Evolutionary conservation across 139 green algal species (phyloP), one percentile per base, ranked within the genome.

Genomic region (Chloropicon primus): DNA sequence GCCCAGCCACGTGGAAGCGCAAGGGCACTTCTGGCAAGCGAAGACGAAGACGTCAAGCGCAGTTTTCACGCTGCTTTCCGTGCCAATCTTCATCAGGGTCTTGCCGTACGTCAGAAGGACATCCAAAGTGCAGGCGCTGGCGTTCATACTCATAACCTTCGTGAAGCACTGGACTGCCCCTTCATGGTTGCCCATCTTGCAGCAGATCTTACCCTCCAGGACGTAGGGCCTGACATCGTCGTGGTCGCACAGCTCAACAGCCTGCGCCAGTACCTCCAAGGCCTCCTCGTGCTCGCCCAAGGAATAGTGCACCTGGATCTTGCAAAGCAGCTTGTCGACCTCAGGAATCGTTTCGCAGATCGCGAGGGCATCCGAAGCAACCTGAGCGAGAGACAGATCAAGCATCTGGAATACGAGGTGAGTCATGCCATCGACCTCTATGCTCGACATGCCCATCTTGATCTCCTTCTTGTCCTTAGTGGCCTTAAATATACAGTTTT

Each of bases 1-100:
- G 75, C 75, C 75, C 2, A 79, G 27, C 75, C 75, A 79, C 26
- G 75, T 79, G 75, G 75, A 79, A 22, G 75, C 75, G 27, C 21
- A 78, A 2, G 75, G 75, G 75, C 24, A 79, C 75, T 41, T 26
- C 75, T 77, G 28, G 75, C 75, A 79, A 21, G 26, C 75, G 22
- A 29, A 25, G 22, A 76, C 22, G 75, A 79, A 79, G 28, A 77
- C 22, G 26, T 23, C 29, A 5, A 62, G 41, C 17, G 41, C 41
- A 5, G 41, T 62, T 62, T 17, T 62, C 41, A 62, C 10, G 17
- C 41, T 62, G 5, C 41, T 17, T 17, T 62, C 41, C 10, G 41
- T 62, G 41, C 41, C 41, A 5, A 62, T 17, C 41, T 17, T 17
- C 41, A 62, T 62, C 41, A 62, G 41, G 41, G 41, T 62, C 41